Conservation (phyloP, 257 asterid species). For the Solanum pimpinellifolium region DNA sequence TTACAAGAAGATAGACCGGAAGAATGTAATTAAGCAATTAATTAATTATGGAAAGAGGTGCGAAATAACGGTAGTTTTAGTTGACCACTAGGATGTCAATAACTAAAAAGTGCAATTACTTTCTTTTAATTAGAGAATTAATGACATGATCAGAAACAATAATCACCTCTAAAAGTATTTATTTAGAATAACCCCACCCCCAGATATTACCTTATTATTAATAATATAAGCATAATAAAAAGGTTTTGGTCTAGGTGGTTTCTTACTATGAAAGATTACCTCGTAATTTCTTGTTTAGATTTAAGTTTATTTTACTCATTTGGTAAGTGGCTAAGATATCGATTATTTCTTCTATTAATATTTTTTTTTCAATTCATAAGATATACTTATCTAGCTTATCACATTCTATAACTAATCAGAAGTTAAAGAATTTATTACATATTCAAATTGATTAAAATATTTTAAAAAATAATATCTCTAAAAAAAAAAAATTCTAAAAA, state of each 20-base stretch:
- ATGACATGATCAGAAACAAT: not conserved
- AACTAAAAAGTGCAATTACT: not conserved
- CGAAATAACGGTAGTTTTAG: not conserved
- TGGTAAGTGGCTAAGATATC: not conserved
- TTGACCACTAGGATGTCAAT: not conserved
- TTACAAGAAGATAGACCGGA: not conserved
- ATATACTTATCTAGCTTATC: too few relatives aligned
- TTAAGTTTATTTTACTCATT: not conserved
- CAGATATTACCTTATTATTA: not conserved
- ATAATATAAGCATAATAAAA: not conserved
- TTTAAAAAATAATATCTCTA: not conserved
- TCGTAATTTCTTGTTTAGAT: not conserved
- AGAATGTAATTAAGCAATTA: not conserved
- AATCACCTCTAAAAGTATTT: not conserved
- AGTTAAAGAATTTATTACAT: too few relatives aligned
- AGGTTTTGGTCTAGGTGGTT: not conserved
- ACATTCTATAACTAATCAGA: not conserved
- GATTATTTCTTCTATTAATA: not conserved
- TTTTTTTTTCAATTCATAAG: not conserved
- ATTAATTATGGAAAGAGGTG: not conserved
- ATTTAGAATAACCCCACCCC: not conserved
- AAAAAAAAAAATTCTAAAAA: not conserved
- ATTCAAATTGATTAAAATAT: not conserved
- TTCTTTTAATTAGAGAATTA: not conserved
- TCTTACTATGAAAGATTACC: not conserved